Percentiles rank a stretch among this genome's conserved stretches.
Evolutionary conservation across 106 monocot species (phyloP).

Genomic region (Hemerocallis citrina): DNA sequence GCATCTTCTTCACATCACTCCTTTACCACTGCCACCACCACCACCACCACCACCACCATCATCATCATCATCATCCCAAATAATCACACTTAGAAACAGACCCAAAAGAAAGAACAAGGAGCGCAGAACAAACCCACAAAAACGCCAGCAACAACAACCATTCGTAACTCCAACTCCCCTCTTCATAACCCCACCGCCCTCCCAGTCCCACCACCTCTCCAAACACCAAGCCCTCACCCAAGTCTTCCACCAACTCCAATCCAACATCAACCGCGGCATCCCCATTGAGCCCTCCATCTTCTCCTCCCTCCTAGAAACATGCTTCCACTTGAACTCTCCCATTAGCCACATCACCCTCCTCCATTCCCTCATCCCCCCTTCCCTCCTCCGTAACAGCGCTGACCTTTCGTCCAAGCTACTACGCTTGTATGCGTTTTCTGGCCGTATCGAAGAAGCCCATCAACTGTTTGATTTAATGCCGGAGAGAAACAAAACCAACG

Average conservation of each 20-base stretch:
- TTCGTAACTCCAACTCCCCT: not conserved
- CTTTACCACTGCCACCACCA: no score
- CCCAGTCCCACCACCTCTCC: not conserved
- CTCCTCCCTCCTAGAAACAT: slow-evolving; percentile 23
- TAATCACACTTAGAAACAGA: no score
- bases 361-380: slow-evolving; percentile 18
- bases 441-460: slow-evolving; percentile 48
- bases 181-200: not conserved
- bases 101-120: no score
- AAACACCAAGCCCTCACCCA: slow-evolving; percentile 23
- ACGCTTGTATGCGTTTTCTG: slow-evolving; percentile 1
- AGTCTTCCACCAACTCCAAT: slow-evolving; percentile 6
- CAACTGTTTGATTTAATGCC: slow-evolving; percentile 75
- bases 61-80: no score
- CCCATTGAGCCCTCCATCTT: slow-evolving; percentile 36
- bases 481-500: not conserved
- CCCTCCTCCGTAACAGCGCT: slow-evolving; percentile 24
- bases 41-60: no score
- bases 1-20: no score
- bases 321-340: slow-evolving; percentile 13
- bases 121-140: no score
- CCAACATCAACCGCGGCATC: not conserved
- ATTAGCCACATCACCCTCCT: slow-evolving; percentile 14
- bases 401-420: slow-evolving; percentile 31
- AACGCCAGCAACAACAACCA: no score